Base-by-base conservation (phyloP, 495 filamentous ascomycete species). In the Hamigera avellanea region DNA sequence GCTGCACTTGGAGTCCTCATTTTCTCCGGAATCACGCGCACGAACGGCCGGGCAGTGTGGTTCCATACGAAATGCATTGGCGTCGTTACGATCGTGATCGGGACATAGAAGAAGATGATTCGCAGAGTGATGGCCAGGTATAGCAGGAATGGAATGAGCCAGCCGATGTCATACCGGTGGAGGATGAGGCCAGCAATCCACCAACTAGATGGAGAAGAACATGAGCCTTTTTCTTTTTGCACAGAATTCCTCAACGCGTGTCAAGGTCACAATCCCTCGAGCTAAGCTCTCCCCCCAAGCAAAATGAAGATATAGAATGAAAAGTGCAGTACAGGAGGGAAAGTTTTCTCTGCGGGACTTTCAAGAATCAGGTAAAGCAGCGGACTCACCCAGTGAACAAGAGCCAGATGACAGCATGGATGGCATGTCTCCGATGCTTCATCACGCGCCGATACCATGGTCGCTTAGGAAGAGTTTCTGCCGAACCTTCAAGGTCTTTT, bases 121-220 rank as follows among this genome's bases (percentile, higher is more conserved):
- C 87, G 78, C 40, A 93, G 54, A 6, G 72, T 73, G 45, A 93
- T 78, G 37, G 61, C 72, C 26, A 93, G 73, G 56, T 78, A 95
- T 12, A 95, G 40, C 26, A 95, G 69, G 58, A 88, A 87, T 6
- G 87, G 85, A 21, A 87, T 75, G 44, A 93, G 44, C 87, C 87
- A 95, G 38, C 80, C 80, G 48, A 74, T 70, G 50, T 86, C 80
- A 46, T 80, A 44, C 14, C 79, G 74, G 52, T 83, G 81, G 29
- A 80, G 63, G 40, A 88, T 64, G 14, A 93, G 67, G 27, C 81
- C 77, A 29, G 78, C 81, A 39, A 91, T 87, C 86, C 84, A 93
- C 87, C 87, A 93, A 35, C 83, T 86, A 47, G 15, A 26, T 25
- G 28, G 15, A 19, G 15, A 33, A 17, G 16, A 30, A 27, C 23